Conservation (phyloP, 2,329 filamentous ascomycete genomes). For the Albifimbria verrucaria region DNA sequence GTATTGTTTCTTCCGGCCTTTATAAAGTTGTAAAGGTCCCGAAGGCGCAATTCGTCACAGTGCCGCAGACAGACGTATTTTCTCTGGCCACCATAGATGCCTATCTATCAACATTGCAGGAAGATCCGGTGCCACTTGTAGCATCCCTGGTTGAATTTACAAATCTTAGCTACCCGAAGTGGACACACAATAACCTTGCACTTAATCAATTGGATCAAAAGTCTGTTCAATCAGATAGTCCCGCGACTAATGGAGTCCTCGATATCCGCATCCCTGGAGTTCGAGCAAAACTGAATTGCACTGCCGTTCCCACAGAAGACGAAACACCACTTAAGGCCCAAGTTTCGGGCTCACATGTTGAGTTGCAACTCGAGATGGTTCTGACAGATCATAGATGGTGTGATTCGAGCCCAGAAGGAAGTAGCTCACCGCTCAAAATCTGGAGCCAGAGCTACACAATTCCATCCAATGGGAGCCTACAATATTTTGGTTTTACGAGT, state of each 20-base stretch:
- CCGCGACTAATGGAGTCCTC: conserved; percentile 9
- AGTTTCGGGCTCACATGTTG: neutral
- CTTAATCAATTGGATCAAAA: conserved; percentile 15
- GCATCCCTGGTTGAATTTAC: conserved; percentile 21
- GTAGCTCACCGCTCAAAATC: no score
- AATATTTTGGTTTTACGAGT: neutral
- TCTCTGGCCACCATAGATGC: no score
- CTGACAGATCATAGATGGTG: neutral
- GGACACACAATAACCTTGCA: conserved; percentile 26
- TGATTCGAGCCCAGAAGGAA: neutral
- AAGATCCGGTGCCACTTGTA: conserved; percentile 17
- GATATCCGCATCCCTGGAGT: conserved; percentile 12
- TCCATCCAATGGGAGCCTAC: neutral
- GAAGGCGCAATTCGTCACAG: conserved; percentile 13
- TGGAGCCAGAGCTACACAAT: neutral
- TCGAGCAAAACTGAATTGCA: conserved; percentile 16
- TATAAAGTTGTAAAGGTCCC: conserved; percentile 21
- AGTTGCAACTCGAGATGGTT: neutral
- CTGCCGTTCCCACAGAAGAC: conserved; percentile 6
- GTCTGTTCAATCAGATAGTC: conserved; percentile 4
- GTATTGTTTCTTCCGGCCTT: conserved; percentile 19
- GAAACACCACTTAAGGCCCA: neutral
- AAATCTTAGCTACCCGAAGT: conserved; percentile 25
- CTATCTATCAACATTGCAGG: no score
- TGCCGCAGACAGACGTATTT: conserved; percentile 24